Percentiles rank a stretch among this genome's conserved stretches.
These are phyloP conservation scores for Knufia fluminis DNA, from an alignment of 2,329 filamentous ascomycete species.

Conservation along the genomic window DNA sequence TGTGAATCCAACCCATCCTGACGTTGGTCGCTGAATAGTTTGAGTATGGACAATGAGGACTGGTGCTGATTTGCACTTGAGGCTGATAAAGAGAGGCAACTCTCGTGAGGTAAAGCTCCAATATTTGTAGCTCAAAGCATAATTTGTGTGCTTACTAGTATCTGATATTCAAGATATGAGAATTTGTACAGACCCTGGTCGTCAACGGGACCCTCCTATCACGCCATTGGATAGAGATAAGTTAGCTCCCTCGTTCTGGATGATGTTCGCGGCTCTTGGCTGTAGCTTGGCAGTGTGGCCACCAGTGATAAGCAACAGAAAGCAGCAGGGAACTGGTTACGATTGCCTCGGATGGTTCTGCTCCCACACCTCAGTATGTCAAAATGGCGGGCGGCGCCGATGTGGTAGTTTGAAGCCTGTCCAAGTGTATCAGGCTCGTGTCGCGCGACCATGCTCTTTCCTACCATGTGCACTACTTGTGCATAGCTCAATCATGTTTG, in stretches of 20 bases:
- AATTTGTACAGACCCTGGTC: background rate
- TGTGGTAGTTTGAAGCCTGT: background rate
- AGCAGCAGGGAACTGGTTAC: background rate
- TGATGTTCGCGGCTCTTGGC: background rate
- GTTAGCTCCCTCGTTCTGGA: background rate
- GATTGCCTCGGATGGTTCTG: background rate
- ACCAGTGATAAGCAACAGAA: constrained; percentile 2
- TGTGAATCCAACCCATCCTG: constrained; percentile 37
- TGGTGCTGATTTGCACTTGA: background rate
- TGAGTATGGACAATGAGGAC: background rate
- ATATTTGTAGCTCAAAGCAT: background rate
- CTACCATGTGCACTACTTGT: background rate
- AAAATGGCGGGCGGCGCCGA: constrained; percentile 3
- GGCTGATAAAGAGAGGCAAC: background rate
- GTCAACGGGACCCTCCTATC: background rate
- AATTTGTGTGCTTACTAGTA: background rate
- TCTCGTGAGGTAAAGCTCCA: background rate
- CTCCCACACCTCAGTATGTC: background rate
- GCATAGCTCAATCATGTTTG: background rate
- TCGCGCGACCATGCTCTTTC: background rate
- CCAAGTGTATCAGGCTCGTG: background rate
- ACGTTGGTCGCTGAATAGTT: background rate
- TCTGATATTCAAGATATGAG: background rate
- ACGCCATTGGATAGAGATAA: constrained; percentile 6
- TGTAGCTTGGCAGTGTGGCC: constrained; percentile 1